Base-by-base conservation (phyloP, 1,139 yeast species). In the Scheffersomyces lignicola region DNA sequence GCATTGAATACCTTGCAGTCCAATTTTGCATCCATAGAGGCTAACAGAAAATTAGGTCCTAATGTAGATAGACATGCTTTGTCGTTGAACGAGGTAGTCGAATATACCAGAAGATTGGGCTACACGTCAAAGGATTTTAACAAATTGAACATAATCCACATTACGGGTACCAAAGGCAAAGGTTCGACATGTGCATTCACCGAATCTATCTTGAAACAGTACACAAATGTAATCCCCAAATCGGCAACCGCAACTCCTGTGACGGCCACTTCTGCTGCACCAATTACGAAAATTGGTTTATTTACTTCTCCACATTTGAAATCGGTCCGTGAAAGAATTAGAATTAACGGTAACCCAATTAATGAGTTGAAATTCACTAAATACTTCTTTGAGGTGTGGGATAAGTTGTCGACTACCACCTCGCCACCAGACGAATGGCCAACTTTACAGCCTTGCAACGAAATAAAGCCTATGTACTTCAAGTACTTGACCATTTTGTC, bases 151-250 rank as follows among this genome's bases (percentile, higher is more conserved):
- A 74, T 89, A 4, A 75, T 94, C 32, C 98, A 94, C 54, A 84
- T 94, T 23, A 90, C 99, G 0, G 99, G 99, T 17, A 94, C 99
- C 2, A 94, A 94, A 59, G 99, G 99, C 9, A 94, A 94, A 62
- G 99, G 99, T 1, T 89, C 97, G 1, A 90, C 97, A 0, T 92
- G 97, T 63, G 97, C 98, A 0, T 94, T 94, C 56, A 78, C 90
- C 3, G 88, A 87, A 50, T 80, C 94, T 3, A 88, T 92, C 31
- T 62, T 94, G 41, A 56, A 63, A 11, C 89, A 87, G 52, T 88
- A 86, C 52, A 38, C 36, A 32, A 29, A 36, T 34, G 26, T 10
- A 18, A 32, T 17, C 13, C 34, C 36, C 5, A 24, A 17, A 11
- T 6, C 17, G 10, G 12, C 28, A 7, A 5, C 27, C 23, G 14